Percentiles rank a stretch among this genome's conserved stretches.
These are phyloP conservation scores for Rostrohypoxylon terebratum DNA, from an alignment of 495 filamentous ascomycete genomes.

Conservation along the genomic window DNA sequence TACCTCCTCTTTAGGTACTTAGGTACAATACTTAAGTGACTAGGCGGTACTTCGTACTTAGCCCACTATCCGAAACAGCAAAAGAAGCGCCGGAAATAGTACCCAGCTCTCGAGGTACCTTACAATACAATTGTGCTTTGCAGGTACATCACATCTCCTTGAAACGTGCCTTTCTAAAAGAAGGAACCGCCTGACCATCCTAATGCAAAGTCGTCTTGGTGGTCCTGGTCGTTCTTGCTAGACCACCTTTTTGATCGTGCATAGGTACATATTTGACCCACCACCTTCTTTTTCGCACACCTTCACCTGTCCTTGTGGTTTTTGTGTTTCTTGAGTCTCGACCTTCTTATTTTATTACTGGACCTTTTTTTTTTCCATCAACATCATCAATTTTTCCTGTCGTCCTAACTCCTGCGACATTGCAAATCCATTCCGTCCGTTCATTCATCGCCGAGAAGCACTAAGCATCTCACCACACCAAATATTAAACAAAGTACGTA, in stretches of 20 bases:
- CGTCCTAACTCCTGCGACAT: slow-evolving; percentile 9
- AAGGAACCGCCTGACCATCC: slow-evolving; percentile 34
- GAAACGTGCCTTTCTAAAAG: slow-evolving; percentile 35
- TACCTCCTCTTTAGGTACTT: background rate
- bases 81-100: slow-evolving; percentile 42
- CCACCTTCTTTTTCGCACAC: slow-evolving; percentile 32
- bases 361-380: slow-evolving; percentile 30
- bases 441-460: background rate
- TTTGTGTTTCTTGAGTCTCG: slow-evolving; percentile 15
- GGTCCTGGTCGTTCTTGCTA: background rate
- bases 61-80: slow-evolving; percentile 33
- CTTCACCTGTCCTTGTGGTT: slow-evolving; percentile 21
- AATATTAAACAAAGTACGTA: slow-evolving; percentile 17
- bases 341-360: slow-evolving; percentile 30
- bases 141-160: slow-evolving; percentile 30
- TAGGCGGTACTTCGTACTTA: slow-evolving; percentile 10
- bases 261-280: slow-evolving; percentile 34
- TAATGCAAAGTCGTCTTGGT: slow-evolving; percentile 25
- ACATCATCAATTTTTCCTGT: slow-evolving; percentile 26
- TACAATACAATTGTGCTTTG: slow-evolving; percentile 19
- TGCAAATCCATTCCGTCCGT: slow-evolving; percentile 13
- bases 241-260: background rate
- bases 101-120: background rate
- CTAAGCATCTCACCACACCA: slow-evolving; percentile 2
- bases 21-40: slow-evolving; percentile 1